Base-by-base conservation (phyloP, 2,329 filamentous ascomycete species). In the Graphiopsis chlorocephala region DNA sequence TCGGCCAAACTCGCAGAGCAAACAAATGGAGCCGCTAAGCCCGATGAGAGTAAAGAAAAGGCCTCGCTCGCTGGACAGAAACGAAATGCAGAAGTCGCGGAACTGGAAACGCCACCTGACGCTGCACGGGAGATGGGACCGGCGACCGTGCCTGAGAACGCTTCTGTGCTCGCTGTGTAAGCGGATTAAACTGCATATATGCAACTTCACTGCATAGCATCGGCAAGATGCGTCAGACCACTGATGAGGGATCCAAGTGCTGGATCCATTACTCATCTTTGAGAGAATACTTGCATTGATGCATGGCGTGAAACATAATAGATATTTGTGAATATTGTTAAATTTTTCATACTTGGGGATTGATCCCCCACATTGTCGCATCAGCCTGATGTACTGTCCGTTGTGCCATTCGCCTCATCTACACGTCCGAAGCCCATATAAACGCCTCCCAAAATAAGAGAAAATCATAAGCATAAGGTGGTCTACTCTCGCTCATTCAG, bases 61-160 rank as follows among this genome's bases (percentile, higher is more conserved):
- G n/a, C 20, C 1, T 35, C 52, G 17, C 4, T 45, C 10, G 60
- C 33, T 8, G 60, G 60, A 20, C 65, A 67, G 23, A 74, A 74
- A 68, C 69, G 72, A 17, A 69, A 53, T 23, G 72, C 72, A 17
- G 68, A 72, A 5, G 65, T 67, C 53, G 72, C 71, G 7, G 64
- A 69, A 52, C 65, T 72, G 33, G 70, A 73, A 38, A 72, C 70
- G 70, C 70, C 72, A 20, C 62, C 64, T 23, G 71, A 74, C 53
- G 42, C 71, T 58, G 64, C 68, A 20, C 64, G 71, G 11, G 68
- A 73, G n/a, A 66, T 42, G n/a, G 72, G 68, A 7, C 72, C 72
- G 17, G 72, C 68, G 1, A 68, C 67, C 12, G 68, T 72, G 17
- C 63, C 68, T 4, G 72, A 73, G 61, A 64, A 71, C 42, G 69